phyloP scores from a whole-genome alignment of 2,329 filamentous ascomycete genomes.

The Peltaster fructicola region DNA sequence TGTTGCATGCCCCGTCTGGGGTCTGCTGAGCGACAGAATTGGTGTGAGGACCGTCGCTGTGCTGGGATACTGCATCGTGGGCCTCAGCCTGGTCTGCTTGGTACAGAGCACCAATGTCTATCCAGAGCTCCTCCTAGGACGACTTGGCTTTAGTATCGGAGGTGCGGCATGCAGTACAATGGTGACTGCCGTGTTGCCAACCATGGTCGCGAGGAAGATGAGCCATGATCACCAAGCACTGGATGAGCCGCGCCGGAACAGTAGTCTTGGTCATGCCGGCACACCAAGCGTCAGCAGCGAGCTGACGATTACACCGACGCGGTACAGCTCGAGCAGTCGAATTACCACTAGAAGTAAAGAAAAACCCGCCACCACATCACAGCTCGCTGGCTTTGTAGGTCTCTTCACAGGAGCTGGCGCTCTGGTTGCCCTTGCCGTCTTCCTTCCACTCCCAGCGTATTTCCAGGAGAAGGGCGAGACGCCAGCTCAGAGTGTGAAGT shows the following conservation, averaged over 20 bases:
- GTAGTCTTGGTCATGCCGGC: slow-evolving; percentile 36
- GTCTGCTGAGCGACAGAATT: slow-evolving; percentile 56
- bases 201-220: slow-evolving; percentile 31
- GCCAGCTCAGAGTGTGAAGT: slow-evolving; percentile 55
- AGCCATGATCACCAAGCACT: slow-evolving; percentile 3
- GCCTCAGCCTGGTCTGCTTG: slow-evolving; percentile 56
- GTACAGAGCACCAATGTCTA: slow-evolving; percentile 80
- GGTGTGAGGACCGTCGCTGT: slow-evolving; percentile 50
- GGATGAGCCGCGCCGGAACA: slow-evolving; percentile 12
- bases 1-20: slow-evolving; percentile 65
- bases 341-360: slow-evolving; percentile 3
- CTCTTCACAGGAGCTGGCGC: slow-evolving; percentile 86
- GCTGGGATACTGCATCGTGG: slow-evolving; percentile 67
- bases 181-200: slow-evolving; percentile 87
- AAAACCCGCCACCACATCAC: slow-evolving; percentile 14
- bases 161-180: slow-evolving; percentile 81
- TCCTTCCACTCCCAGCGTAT: slow-evolving; percentile 69
- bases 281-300: slow-evolving; percentile 56
- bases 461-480: slow-evolving; percentile 60
- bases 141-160: slow-evolving; percentile 76
- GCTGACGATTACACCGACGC: slow-evolving; percentile 51
- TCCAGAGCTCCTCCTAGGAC: slow-evolving; percentile 67
- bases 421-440: slow-evolving; percentile 61
- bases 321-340: slow-evolving; percentile 28
- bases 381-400: slow-evolving; percentile 76